Base-by-base conservation (phyloP, 2,329 filamentous ascomycete species). In the Uncinocarpus reesii region DNA sequence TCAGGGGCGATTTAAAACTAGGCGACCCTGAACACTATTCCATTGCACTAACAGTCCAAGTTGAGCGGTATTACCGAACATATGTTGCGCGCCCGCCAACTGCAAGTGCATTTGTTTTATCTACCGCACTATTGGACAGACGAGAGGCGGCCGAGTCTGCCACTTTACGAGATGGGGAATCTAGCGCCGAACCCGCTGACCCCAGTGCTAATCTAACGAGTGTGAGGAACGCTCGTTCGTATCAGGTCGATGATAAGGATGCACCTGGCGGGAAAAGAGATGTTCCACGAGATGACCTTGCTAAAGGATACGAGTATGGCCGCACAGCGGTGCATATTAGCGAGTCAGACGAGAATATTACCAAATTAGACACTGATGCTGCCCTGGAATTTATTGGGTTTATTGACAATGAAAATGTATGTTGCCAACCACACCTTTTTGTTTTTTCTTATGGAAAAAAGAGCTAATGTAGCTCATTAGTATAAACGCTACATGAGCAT, bases 221-320 rank as follows among this genome's bases (percentile, higher is more conserved):
- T 1, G 84, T 96, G n/a, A 83, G 81, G 57, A 83, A 78, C 51
- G 74, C 82, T n/a, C 79, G 86, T 35, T 79, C 79, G 1, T 98
- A 96, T 66, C 83, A 83, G 58, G 77, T 96, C 51, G 78, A 82
- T 31, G 86, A 95, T 52, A 76, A 83, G 4, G 71, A 77, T 32
- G 81, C 80, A 0, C 80, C 83, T 0, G 87, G 86, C 13, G 84
- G 85, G 10, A 94, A 90, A 67, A 76, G 75, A 47, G 86, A 95
- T 46, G 81, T 98, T 21, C 79, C 84, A 23, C 80, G 80, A 50
- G 88, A 94, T 11, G 79, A 86, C 13, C 74, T 98, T 31, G 86
- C 86, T n/a, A 94, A 88, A 63, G 92, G 92, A 0, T 98, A 90
- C 60, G 82, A 87, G 60, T 98, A 98, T 62, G 92, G 92, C 38